Base-by-base conservation (phyloP, 345 rosid species). In the Moricandia moricandioides region DNA sequence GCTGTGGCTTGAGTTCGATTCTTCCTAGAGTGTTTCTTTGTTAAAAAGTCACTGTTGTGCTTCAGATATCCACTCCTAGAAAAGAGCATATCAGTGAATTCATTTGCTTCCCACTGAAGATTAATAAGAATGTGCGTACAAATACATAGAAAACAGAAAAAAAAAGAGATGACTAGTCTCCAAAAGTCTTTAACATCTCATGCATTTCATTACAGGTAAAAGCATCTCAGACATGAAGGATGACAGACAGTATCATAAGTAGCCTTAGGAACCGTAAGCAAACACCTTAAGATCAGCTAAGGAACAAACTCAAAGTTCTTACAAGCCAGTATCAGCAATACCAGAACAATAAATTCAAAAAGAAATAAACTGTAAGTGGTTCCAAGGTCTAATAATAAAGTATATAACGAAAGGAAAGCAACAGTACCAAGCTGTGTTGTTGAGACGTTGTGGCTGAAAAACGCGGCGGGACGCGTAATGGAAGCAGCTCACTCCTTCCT, bases 1-100 rank as follows among this genome's bases (percentile, higher is more conserved):
- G 88, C 84, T 21, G 86, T 83, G 9, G 90, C 97, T 84, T 81
- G 86, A 63, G 82, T 82, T 62, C 74, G 86, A 70, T 74, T 89
- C 90, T 77, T 86, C 70, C 71, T 57, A 7, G 67, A 68, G 74
- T 67, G 58, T 80, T 87, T 85, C 68, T 82, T 83, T 7, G 73
- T 35, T 10, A 78, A 18, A 13, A 77, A 78, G 55, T 81, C 80
- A 24, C 62, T 72, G 8, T 74, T 80, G 69, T 84, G 62, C 57
- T 82, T 88, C 35, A 72, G 78, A 68, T 75, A 75, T 45, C 86
- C 84, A 72, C 75, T 77, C 87, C 88, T 87, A 83, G 3, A 43
- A 51, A 74, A 67, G 30, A 24, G 59, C 18, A 68, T 45, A 54
- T 11, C 56, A 65, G 52, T 45, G 39, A 54, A 52, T 34, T 62